Evolutionary conservation across 495 filamentous ascomycete species (phyloP).

Genomic region (Aspergillus leporis): DNA sequence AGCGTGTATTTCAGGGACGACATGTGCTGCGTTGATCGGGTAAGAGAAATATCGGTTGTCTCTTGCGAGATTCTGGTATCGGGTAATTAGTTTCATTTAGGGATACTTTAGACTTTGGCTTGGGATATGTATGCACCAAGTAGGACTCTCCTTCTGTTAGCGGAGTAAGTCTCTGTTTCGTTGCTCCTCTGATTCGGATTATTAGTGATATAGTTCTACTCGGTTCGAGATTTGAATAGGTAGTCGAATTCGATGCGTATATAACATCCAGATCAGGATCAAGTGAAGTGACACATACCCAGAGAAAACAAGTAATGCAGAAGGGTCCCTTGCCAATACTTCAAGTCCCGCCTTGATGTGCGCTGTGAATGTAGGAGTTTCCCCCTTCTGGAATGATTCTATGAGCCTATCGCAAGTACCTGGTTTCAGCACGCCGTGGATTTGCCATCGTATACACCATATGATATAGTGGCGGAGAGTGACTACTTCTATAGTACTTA

Average conservation of each 20-base stretch:
- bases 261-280: not conserved
- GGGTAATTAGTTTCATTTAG: conserved; percentile 15
- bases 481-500: too few relatives aligned
- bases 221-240: not conserved
- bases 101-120: not conserved
- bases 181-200: conserved; percentile 54
- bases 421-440: too few relatives aligned
- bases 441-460: too few relatives aligned
- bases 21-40: conserved; percentile 20
- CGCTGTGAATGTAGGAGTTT: conserved; percentile 69
- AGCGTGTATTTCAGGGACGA: conserved; percentile 62
- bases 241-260: not conserved
- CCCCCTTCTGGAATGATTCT: conserved; percentile 68
- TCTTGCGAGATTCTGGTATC: conserved; percentile 46
- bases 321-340: conserved; percentile 36
- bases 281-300: conserved; percentile 50
- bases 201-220: conserved; percentile 6
- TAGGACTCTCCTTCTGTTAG: conserved; percentile 71
- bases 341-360: conserved; percentile 68
- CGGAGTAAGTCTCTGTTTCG: conserved; percentile 51
- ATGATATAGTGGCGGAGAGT: too few relatives aligned
- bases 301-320: conserved; percentile 62
- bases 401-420: conserved; percentile 44
- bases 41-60: conserved; percentile 40
- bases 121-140: too few relatives aligned